phyloP scores from a whole-genome alignment of 1,284 basidiomycete genomes.

The Psilocybe mexicana region DNA sequence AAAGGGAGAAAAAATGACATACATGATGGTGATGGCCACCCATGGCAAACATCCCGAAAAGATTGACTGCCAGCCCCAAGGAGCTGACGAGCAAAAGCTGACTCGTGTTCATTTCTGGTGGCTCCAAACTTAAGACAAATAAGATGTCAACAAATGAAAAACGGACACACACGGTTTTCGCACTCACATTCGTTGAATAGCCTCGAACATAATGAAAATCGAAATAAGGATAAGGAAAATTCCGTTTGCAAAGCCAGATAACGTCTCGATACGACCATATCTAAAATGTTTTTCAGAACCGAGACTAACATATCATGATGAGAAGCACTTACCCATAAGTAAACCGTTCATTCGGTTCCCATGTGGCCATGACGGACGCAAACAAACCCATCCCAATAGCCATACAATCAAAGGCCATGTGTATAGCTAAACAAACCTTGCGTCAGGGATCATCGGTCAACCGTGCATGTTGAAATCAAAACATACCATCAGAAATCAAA shows the following conservation, averaged over 20 bases:
- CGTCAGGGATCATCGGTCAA: neutral
- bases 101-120: slow-evolving; percentile 97
- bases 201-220: slow-evolving; percentile 98
- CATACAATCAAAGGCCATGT: slow-evolving; percentile 99
- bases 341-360: slow-evolving; percentile 93
- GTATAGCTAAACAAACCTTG: slow-evolving; percentile 70
- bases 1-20: slow-evolving; percentile 26
- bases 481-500: slow-evolving; percentile 92
- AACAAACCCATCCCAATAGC: slow-evolving; percentile 95
- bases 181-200: slow-evolving; percentile 88
- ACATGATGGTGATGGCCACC: slow-evolving; percentile 93
- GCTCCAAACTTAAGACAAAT: slow-evolving; percentile 67
- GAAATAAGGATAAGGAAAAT: slow-evolving; percentile 96
- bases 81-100: slow-evolving; percentile 90
- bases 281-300: slow-evolving; percentile 39
- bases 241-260: slow-evolving; percentile 98
- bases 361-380: slow-evolving; percentile 96
- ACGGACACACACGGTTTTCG: slow-evolving; percentile 3
- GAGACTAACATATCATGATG: neutral
- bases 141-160: neutral
- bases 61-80: slow-evolving; percentile 89
- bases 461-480: neutral
- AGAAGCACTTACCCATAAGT: slow-evolving; percentile 80
- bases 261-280: slow-evolving; percentile 97
- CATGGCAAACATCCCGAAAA: slow-evolving; percentile 99